phyloP scores from a whole-genome alignment of 495 filamentous ascomycete genomes.

The Aspergillus hancockii region DNA sequence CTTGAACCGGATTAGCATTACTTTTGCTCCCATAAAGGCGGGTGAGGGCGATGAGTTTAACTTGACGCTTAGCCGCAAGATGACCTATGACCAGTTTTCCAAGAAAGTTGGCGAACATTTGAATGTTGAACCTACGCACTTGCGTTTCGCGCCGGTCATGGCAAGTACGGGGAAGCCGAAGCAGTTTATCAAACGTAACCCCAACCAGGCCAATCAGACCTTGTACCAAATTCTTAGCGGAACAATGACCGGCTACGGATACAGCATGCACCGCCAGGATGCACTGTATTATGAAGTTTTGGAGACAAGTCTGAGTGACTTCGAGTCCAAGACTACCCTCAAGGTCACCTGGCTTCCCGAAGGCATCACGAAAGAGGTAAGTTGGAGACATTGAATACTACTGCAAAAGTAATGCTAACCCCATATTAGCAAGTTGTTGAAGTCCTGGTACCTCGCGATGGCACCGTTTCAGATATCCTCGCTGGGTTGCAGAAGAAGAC shows the following conservation, averaged over 20 bases:
- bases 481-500: conserved; percentile 75
- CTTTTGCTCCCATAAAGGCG: conserved; percentile 41
- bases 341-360: conserved; percentile 84
- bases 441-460: conserved; percentile 80
- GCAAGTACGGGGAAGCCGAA: conserved; percentile 72
- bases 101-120: conserved; percentile 83
- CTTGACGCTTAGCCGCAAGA: conserved; percentile 77
- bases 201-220: conserved; percentile 60
- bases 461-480: conserved; percentile 74
- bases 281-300: conserved; percentile 87
- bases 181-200: conserved; percentile 68
- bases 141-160: conserved; percentile 87
- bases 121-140: conserved; percentile 75
- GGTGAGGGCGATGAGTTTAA: conserved; percentile 60
- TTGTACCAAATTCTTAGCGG: conserved; percentile 72
- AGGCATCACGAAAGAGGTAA: conserved; percentile 85
- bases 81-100: conserved; percentile 85
- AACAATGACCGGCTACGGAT: conserved; percentile 60
- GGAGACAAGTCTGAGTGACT: conserved; percentile 88
- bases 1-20: conserved; percentile 73
- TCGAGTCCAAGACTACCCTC: conserved; percentile 84
- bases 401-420: background rate
- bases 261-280: conserved; percentile 69
- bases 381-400: conserved; percentile 18
- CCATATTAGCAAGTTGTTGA: conserved; percentile 65